Evolutionary conservation across 1,139 yeast species (phyloP), one percentile per base, ranked within the genome.

Genomic region (Hansenula anomala): DNA sequence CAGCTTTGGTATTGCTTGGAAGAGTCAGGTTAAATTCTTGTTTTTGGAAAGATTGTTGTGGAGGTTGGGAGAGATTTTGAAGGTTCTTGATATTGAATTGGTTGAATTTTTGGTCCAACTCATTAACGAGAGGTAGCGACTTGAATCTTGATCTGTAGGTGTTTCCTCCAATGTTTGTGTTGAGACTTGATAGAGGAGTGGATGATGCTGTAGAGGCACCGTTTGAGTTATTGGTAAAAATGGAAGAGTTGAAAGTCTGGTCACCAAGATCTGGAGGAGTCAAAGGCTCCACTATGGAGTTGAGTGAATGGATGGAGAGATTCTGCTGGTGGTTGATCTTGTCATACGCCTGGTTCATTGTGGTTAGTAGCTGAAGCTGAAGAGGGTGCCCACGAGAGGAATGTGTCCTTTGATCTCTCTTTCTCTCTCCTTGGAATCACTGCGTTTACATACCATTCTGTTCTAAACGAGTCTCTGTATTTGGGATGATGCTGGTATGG

Each of bases 111-210:
- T 47, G 45, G 37, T 51, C 55, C 9, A 53, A 36, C 23, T 53
- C 57, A 15, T 45, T 42, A 13, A 46, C 54, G 16, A 49, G 32
- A 2, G 57, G 55, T 11, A 53, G 31, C 1, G 57, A 53, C 32
- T 51, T 51, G 40, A 53, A 47, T 34, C 57, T 44, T 0, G 56
- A 51, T 47, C 55, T 48, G 44, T 46, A 49, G 1, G 54, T 52
- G 32, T 53, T 50, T 1, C 58, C 56, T 3, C 58, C 58, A 12
- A 53, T 42, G 19, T 41, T 49, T 5, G 49, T 38, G 36, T 48
- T 52, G 6, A 48, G 28, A 3, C 43, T 44, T 3, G 56, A 49
- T 1, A 49, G 27, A 5, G 49, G 44, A 1, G 49, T 44, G 11
- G 48, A 41, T 5, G 43, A 31, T 26, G 39, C 30, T 17, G 40